These are phyloP conservation scores for Aureobasidium sp. DNA, from an alignment of 2,329 filamentous ascomycete genomes.

Conservation along the genomic window DNA sequence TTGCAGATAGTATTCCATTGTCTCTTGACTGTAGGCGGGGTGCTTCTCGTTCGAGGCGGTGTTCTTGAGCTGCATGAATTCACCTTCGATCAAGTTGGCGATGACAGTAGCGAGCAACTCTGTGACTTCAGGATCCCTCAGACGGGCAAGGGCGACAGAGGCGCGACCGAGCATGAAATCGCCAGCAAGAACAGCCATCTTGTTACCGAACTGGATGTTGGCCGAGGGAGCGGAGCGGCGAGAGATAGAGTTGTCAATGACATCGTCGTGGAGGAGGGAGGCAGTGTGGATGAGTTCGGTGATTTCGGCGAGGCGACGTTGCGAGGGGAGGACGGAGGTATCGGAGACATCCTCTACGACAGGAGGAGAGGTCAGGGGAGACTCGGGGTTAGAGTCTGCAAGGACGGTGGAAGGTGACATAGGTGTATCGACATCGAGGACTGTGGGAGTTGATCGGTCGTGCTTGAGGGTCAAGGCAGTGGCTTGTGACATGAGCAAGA, in stretches of 20 bases:
- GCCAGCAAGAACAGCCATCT: constrained; percentile 97
- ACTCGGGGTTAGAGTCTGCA: constrained; percentile 71
- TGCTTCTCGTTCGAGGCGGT: constrained; percentile 79
- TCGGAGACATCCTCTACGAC: constrained; percentile 36
- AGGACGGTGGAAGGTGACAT: constrained; percentile 57
- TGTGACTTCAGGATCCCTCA: constrained; percentile 88
- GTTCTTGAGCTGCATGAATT: constrained; percentile 99
- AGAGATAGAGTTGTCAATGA: constrained; percentile 86
- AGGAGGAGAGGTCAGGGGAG: constrained; percentile 43
- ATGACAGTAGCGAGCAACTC: constrained; percentile 94
- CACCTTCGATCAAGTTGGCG: constrained; percentile 93
- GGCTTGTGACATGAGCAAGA: constrained; percentile 91
- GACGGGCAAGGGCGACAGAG: constrained; percentile 81
- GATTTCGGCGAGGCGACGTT: constrained; percentile 88
- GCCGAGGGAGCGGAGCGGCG: constrained; percentile 78
- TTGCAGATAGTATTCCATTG: constrained; percentile 86
- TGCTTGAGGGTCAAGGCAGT: constrained; percentile 70
- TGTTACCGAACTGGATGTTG: constrained; percentile 95
- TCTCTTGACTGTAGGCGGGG: constrained; percentile 79
- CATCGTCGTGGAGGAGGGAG: constrained; percentile 93
- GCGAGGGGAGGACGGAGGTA: constrained; percentile 77
- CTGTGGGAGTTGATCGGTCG: constrained; percentile 23
- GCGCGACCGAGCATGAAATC: constrained; percentile 91
- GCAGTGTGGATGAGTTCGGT: constrained; percentile 96
- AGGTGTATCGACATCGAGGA: constrained; percentile 46